Conservation (phyloP, 2,329 filamentous ascomycete genomes). For the Paracorniculantispora psalliotae region DNA sequence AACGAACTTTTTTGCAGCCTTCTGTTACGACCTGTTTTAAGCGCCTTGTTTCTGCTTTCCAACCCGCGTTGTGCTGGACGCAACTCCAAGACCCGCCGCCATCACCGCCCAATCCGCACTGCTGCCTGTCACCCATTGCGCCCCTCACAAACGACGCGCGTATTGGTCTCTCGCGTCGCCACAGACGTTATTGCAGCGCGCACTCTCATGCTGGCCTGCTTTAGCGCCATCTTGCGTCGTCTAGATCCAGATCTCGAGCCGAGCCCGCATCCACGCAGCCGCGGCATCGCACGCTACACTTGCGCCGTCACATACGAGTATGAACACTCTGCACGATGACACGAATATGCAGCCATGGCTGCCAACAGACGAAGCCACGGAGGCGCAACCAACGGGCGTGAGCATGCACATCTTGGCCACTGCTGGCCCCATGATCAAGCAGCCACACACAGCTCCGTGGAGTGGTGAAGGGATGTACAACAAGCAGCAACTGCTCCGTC, state of each 20-base stretch:
- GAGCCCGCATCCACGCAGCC: neutral
- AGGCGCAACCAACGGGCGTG: neutral
- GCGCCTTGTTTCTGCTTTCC: neutral
- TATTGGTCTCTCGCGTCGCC: neutral
- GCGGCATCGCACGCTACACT: neutral
- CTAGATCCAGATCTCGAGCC: neutral
- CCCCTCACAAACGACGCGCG: neutral
- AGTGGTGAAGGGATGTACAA: no score
- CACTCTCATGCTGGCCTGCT: neutral
- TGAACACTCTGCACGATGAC: neutral
- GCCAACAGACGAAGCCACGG: neutral
- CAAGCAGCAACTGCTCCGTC: no score
- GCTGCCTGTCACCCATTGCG: conserved; percentile 5
- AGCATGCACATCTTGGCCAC: neutral
- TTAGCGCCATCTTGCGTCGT: neutral
- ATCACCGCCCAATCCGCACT: conserved; percentile 7
- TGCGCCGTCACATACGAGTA: neutral
- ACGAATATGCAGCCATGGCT: neutral
- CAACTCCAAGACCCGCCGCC: conserved; percentile 10
- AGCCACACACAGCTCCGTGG: neutral
- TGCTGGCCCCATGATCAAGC: neutral
- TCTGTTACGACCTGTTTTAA: neutral
- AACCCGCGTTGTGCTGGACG: neutral
- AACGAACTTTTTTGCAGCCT: neutral
- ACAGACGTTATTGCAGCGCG: neutral